Conservation (phyloP, 495 filamentous ascomycete genomes). For the Annulohypoxylon nitens region DNA sequence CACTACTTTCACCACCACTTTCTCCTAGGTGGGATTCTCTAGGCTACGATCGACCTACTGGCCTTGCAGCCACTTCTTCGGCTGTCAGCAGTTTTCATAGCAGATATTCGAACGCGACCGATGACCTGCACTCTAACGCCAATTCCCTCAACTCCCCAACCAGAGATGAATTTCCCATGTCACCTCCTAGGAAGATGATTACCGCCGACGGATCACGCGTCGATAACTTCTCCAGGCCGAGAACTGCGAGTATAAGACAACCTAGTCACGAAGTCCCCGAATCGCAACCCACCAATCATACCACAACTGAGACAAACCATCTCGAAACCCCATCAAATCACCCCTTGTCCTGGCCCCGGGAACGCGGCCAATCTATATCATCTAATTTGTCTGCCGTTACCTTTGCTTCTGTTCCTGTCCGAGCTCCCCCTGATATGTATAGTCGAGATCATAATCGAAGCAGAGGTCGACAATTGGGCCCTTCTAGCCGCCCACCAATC, state of each 20-base stretch:
- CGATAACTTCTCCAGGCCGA: conserved; percentile 67
- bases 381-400: conserved; percentile 62
- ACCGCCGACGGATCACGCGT: conserved; percentile 49
- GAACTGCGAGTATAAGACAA: conserved; percentile 62
- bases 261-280: conserved; percentile 54
- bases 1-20: conserved; percentile 49
- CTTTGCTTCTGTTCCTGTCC: conserved; percentile 55
- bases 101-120: conserved; percentile 43
- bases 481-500: conserved; percentile 43
- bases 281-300: conserved; percentile 47
- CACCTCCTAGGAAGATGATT: conserved; percentile 46
- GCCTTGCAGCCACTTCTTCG: conserved; percentile 43
- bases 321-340: conserved; percentile 49
- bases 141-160: conserved; percentile 40
- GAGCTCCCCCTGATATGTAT: conserved; percentile 49
- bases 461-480: conserved; percentile 41
- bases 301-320: conserved; percentile 48
- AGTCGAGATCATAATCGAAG: conserved; percentile 40
- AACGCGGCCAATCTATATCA: conserved; percentile 59
- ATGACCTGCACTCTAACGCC: conserved; percentile 39
- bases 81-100: conserved; percentile 33
- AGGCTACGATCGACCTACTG: conserved; percentile 34
- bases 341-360: conserved; percentile 54
- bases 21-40: conserved; percentile 63
- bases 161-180: conserved; percentile 49